Conservation (phyloP, 768 basidiomycete genomes). For the Neoboletus brunneissimus region DNA sequence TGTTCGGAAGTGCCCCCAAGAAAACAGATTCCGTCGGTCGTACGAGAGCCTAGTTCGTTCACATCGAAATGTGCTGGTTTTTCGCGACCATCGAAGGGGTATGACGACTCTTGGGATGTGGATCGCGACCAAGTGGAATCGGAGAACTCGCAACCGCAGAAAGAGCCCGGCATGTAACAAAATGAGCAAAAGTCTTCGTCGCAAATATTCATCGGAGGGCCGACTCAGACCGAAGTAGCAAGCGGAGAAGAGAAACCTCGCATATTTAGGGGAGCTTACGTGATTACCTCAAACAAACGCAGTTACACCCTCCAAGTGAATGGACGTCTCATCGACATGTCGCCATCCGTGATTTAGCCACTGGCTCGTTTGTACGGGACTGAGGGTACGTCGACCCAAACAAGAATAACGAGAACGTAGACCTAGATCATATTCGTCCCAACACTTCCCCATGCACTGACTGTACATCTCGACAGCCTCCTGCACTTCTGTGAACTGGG, state of each 20-base stretch:
- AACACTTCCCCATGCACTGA: no score
- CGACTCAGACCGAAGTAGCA: neutral
- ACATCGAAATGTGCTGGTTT: neutral
- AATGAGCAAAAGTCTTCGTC: constrained; percentile 5
- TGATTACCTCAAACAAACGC: constrained; percentile 1
- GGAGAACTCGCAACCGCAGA: constrained; percentile 5
- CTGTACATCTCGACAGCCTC: no score
- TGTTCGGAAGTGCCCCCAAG: neutral
- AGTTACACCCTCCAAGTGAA: no score
- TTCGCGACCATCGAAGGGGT: neutral
- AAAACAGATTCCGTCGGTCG: neutral
- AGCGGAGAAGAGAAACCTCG: neutral
- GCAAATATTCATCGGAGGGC: constrained; percentile 6
- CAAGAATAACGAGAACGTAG: no score
- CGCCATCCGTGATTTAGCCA: no score
- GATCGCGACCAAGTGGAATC: constrained; percentile 8
- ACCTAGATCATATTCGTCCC: no score
- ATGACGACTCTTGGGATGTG: neutral
- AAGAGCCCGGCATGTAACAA: neutral
- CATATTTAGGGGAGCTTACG: neutral
- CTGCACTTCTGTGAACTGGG: no score
- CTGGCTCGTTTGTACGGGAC: no score
- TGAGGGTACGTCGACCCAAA: no score
- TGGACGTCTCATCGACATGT: no score
- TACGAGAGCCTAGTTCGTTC: neutral